These are phyloP conservation scores for Sanghuangporus sanghuang DNA, from an alignment of 1,284 basidiomycete species.

Conservation along the genomic window DNA sequence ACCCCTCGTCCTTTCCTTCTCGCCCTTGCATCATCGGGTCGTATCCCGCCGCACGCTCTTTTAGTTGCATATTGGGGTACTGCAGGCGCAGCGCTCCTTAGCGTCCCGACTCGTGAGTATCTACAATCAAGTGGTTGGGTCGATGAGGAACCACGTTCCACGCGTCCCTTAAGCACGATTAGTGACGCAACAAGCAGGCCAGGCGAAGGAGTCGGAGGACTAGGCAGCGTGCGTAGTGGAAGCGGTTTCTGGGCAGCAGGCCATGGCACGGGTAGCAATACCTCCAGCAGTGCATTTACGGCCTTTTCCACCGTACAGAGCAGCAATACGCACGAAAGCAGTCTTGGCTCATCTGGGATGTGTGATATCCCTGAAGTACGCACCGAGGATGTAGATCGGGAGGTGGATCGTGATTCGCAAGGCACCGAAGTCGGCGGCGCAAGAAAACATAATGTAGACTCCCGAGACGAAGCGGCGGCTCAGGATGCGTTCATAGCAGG, in stretches of 20 bases:
- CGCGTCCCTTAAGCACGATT: slow-evolving; percentile 9
- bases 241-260: slow-evolving; percentile 66
- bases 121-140: slow-evolving; percentile 79
- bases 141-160: slow-evolving; percentile 20
- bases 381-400: slow-evolving; percentile 17
- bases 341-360: slow-evolving; percentile 14
- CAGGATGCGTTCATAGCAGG: slow-evolving; percentile 77
- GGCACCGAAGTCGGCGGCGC: slow-evolving; percentile 41
- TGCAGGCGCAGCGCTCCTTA: slow-evolving; percentile 71
- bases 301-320: slow-evolving; percentile 24
- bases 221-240: slow-evolving; percentile 50
- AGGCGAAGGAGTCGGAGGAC: slow-evolving; percentile 16
- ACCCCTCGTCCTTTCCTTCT: slow-evolving; percentile 72
- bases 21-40: slow-evolving; percentile 47
- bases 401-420: slow-evolving; percentile 38
- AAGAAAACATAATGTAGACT: slow-evolving; percentile 20
- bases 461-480: slow-evolving; percentile 65
- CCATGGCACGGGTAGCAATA: slow-evolving; percentile 41
- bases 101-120: slow-evolving; percentile 77
- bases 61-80: slow-evolving; percentile 75
- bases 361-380: slow-evolving; percentile 18
- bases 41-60: slow-evolving; percentile 64
- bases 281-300: slow-evolving; percentile 53
- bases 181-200: slow-evolving; percentile 6
- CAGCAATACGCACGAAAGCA: slow-evolving; percentile 1